These are phyloP conservation scores for Zygosaccharomyces rouxii DNA, from an alignment of 805 yeast genomes.

Conservation along the genomic window DNA sequence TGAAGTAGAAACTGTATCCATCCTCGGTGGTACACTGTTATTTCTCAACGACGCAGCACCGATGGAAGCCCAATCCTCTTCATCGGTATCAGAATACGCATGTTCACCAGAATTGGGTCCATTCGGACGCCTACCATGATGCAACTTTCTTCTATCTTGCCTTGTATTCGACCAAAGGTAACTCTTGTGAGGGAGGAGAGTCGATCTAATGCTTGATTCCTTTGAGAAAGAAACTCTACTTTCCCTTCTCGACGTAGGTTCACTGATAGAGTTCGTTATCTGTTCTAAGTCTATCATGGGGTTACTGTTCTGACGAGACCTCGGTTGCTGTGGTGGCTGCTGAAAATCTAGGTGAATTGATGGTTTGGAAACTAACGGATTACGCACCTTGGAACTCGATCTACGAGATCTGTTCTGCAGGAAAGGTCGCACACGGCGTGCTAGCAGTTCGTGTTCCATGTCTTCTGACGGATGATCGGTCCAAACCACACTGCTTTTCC, in stretches of 20 bases:
- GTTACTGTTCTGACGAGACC: conserved; percentile 12
- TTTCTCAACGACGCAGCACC: conserved; percentile 69
- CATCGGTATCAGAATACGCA: conserved; percentile 73
- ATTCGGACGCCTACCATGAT: neutral
- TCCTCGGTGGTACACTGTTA: conserved; percentile 16
- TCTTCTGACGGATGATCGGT: conserved; percentile 26
- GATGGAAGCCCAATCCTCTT: conserved; percentile 92
- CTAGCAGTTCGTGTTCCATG: conserved; percentile 17
- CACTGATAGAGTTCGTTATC: conserved; percentile 15
- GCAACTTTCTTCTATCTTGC: neutral
- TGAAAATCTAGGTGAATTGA: conserved; percentile 14
- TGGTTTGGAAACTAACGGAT: conserved; percentile 20
- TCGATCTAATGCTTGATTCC: conserved; percentile 31
- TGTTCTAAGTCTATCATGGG: conserved; percentile 16
- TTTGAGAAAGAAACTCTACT: conserved; percentile 37
- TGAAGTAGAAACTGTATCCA: conserved; percentile 16
- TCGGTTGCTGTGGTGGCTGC: conserved; percentile 5
- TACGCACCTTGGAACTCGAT: conserved; percentile 20
- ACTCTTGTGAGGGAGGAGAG: conserved; percentile 21
- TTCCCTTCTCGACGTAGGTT: conserved; percentile 32
- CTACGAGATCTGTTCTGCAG: conserved; percentile 16
- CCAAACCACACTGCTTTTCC: conserved; percentile 28
- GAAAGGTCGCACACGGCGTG: conserved; percentile 16
- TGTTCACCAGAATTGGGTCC: neutral
- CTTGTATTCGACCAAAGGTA: conserved; percentile 12